Percentiles rank a stretch among this genome's conserved stretches.
phyloP scores from a whole-genome alignment of 1,284 basidiomycete species.

The Phenoliferia sp. region DNA sequence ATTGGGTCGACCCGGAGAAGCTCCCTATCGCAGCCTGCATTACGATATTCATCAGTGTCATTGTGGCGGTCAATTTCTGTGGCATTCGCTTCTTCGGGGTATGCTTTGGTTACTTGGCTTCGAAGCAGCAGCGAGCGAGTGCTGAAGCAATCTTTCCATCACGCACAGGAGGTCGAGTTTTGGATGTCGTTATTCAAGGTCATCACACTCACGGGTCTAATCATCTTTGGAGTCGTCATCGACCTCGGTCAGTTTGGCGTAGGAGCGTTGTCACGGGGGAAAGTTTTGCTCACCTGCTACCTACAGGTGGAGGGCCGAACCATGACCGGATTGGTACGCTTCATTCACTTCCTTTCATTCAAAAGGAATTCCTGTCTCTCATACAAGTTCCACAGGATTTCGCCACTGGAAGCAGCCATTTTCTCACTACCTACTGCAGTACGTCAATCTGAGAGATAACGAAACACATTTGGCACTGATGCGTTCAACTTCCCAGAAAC shows the following conservation, averaged over 20 bases:
- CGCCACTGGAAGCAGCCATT: conserved; percentile 33
- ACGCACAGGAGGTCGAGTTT: no score
- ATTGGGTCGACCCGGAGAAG: conserved; percentile 41
- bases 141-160: neutral
- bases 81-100: conserved; percentile 44
- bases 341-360: neutral
- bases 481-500: no score
- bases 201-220: conserved; percentile 52
- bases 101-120: conserved; percentile 44
- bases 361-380: no score
- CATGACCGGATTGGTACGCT: neutral
- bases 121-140: neutral
- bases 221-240: conserved; percentile 54
- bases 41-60: conserved; percentile 63
- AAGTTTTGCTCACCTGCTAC: no score
- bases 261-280: no score
- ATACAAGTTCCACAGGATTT: conserved; percentile 11
- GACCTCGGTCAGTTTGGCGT: no score
- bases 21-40: conserved; percentile 57
- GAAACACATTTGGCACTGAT: no score
- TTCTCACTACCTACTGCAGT: conserved; percentile 35
- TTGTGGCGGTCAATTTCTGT: conserved; percentile 67
- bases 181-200: conserved; percentile 34
- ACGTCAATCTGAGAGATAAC: no score
- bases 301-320: conserved; percentile 16